These are phyloP conservation scores for Colletotrichum gloeosporioides DNA, from an alignment of 2,329 filamentous ascomycete genomes.

Conservation along the genomic window DNA sequence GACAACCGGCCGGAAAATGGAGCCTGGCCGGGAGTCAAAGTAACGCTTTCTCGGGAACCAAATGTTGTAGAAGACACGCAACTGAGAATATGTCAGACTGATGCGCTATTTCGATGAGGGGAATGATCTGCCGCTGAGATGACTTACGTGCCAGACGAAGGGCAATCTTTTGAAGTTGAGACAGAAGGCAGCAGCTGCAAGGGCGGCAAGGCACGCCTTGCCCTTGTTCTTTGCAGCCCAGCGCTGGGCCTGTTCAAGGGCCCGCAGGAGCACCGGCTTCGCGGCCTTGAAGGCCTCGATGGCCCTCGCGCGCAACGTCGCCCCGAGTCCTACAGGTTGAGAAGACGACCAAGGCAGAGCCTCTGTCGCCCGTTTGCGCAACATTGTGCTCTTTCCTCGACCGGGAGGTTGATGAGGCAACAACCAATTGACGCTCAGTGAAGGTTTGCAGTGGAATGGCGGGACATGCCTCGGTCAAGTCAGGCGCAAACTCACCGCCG, in stretches of 20 bases:
- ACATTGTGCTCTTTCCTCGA: neutral
- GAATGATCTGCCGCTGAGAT: neutral
- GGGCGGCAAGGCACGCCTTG: neutral
- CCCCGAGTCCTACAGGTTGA: neutral
- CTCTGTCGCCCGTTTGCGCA: neutral
- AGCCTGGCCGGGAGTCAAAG: conserved; percentile 25
- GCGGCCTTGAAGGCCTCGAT: neutral
- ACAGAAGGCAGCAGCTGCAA: neutral
- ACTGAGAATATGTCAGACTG: conserved; percentile 21
- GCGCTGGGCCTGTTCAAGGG: neutral
- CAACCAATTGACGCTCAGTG: neutral
- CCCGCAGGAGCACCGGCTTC: neutral
- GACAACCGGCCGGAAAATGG: conserved; percentile 56
- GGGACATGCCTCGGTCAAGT: neutral
- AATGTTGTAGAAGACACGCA: conserved; percentile 39
- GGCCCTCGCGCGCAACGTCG: neutral
- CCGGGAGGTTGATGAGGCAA: neutral
- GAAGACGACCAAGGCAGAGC: neutral
- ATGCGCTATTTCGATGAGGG: no score
- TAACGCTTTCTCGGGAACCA: conserved; percentile 30
- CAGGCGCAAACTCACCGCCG: neutral
- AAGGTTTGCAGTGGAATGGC: neutral
- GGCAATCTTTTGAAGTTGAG: conserved; percentile 5
- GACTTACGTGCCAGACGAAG: conserved; percentile 6
- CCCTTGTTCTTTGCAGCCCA: neutral